These are phyloP conservation scores for Sisymbrium irio DNA, from an alignment of 345 rosid species.

Conservation along the genomic window DNA sequence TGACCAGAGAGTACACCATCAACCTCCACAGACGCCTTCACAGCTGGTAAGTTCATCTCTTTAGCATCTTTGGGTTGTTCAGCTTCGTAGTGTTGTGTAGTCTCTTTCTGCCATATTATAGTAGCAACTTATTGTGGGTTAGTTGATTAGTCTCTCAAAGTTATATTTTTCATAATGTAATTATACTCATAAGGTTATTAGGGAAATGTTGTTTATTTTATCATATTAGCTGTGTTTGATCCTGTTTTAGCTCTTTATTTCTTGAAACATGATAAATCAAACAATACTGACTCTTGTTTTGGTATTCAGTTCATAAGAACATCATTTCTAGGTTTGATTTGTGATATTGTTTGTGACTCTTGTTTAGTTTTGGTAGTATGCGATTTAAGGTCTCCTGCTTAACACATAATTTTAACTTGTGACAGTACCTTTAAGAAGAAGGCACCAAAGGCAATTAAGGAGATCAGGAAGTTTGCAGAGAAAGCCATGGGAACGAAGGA, in stretches of 20 bases:
- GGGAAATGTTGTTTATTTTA: background rate
- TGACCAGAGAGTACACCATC: slow-evolving; percentile 66
- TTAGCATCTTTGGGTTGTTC: background rate
- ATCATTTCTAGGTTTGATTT: background rate
- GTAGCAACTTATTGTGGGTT: background rate
- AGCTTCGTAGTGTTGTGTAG: background rate
- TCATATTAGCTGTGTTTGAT: background rate
- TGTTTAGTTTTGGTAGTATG: background rate
- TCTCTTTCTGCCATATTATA: background rate
- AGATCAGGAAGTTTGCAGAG: slow-evolving; percentile 75
- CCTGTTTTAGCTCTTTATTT: background rate
- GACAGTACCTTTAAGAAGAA: slow-evolving; percentile 84
- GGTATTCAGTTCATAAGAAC: background rate
- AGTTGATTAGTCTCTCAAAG: background rate
- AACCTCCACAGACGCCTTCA: slow-evolving; percentile 70
- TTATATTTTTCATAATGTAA: background rate
- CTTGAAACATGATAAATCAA: background rate
- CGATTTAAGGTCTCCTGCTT: background rate
- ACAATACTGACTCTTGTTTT: background rate
- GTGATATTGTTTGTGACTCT: background rate
- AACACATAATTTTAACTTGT: background rate
- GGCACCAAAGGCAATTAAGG: slow-evolving; percentile 87
- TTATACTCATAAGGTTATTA: no score
- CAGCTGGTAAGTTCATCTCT: slow-evolving; percentile 63
- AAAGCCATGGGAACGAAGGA: slow-evolving; percentile 70